A percentile compares a stretch with the other conserved stretches of the same genome.
These are phyloP conservation scores for Cyclostephanos invisitatus DNA, from an alignment of 108 stramenopile genomes.

Conservation along the genomic window DNA sequence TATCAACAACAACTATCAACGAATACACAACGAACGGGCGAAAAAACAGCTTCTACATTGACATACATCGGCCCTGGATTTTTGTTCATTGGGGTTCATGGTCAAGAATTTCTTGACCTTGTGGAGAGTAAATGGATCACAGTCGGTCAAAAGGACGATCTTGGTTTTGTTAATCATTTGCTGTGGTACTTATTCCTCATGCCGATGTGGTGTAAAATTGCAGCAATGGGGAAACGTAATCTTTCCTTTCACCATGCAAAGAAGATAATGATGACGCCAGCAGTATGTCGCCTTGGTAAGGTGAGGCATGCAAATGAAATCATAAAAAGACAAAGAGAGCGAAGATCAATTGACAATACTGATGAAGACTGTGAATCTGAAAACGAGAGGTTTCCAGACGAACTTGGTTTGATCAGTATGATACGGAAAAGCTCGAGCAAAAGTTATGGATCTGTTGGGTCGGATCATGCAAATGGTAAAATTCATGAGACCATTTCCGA, in stretches of 20 bases:
- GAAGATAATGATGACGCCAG: slow-evolving; percentile 65
- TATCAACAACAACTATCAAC: too few relatives aligned
- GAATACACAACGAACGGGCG: too few relatives aligned
- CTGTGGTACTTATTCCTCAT: slow-evolving; percentile 65
- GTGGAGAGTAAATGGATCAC: slow-evolving; percentile 39
- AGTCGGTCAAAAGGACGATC: neutral
- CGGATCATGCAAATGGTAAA: neutral
- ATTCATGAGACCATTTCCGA: neutral
- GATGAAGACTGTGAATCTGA: slow-evolving; percentile 8
- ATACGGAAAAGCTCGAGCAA: neutral
- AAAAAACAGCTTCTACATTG: slow-evolving; percentile 66
- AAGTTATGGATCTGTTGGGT: slow-evolving; percentile 1
- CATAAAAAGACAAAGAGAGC: neutral
- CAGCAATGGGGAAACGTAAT: slow-evolving; percentile 49
- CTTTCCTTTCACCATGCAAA: slow-evolving; percentile 51
- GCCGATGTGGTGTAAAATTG: slow-evolving; percentile 78
- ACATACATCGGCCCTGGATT: slow-evolving; percentile 77
- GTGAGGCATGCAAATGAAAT: slow-evolving; percentile 23
- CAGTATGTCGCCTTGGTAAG: slow-evolving; percentile 72
- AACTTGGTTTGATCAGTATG: slow-evolving; percentile 11
- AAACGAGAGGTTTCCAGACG: neutral
- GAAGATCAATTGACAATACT: neutral
- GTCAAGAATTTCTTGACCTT: slow-evolving; percentile 69
- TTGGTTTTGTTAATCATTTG: slow-evolving; percentile 14
- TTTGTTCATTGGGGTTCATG: slow-evolving; percentile 78